A percentile compares a stretch with the other conserved stretches of the same genome.
Evolutionary conservation across 768 basidiomycete species (phyloP).

Genomic region (Polyporus arcularius): DNA sequence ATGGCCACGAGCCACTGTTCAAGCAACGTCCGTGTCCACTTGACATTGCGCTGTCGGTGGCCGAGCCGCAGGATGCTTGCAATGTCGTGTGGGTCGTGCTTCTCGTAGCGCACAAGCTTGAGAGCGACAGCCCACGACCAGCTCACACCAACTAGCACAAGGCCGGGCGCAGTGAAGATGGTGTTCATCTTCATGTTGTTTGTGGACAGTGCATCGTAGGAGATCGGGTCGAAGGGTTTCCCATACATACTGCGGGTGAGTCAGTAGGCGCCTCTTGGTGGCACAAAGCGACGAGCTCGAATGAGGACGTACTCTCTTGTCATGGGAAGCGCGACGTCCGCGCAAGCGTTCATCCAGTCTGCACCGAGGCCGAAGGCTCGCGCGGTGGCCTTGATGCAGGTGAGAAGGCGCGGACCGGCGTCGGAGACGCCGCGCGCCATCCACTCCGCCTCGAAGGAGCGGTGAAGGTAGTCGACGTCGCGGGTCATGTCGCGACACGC

Average conservation of each 20-base stretch:
- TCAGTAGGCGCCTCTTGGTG: not conserved
- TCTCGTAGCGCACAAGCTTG: slow-evolving; percentile 68
- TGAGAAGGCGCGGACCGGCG: slow-evolving; percentile 54
- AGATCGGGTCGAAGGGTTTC: slow-evolving; percentile 58
- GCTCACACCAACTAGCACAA: slow-evolving; percentile 60
- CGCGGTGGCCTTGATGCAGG: slow-evolving; percentile 60
- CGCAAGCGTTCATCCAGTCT: slow-evolving; percentile 81
- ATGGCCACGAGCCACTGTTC: slow-evolving; percentile 57
- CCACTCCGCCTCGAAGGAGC: slow-evolving; percentile 62
- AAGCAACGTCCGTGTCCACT: slow-evolving; percentile 57
- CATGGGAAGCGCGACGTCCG: slow-evolving; percentile 71
- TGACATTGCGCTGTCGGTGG: slow-evolving; percentile 47
- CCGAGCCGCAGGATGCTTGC: slow-evolving; percentile 68
- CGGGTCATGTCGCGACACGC: slow-evolving; percentile 51
- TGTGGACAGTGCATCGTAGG: slow-evolving; percentile 48
- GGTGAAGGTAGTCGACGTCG: slow-evolving; percentile 68
- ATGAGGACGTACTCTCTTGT: slow-evolving; percentile 52
- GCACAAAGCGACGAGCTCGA: not conserved
- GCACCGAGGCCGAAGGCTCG: slow-evolving; percentile 48
- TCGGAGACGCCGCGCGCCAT: slow-evolving; percentile 47
- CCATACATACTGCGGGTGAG: slow-evolving; percentile 21
- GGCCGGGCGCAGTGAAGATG: slow-evolving; percentile 55
- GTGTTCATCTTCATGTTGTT: slow-evolving; percentile 57
- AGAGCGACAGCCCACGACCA: slow-evolving; percentile 75
- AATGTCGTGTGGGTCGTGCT: slow-evolving; percentile 65